phyloP scores from a whole-genome alignment of 2,329 filamentous ascomycete species.

The Penicillium sp. region DNA sequence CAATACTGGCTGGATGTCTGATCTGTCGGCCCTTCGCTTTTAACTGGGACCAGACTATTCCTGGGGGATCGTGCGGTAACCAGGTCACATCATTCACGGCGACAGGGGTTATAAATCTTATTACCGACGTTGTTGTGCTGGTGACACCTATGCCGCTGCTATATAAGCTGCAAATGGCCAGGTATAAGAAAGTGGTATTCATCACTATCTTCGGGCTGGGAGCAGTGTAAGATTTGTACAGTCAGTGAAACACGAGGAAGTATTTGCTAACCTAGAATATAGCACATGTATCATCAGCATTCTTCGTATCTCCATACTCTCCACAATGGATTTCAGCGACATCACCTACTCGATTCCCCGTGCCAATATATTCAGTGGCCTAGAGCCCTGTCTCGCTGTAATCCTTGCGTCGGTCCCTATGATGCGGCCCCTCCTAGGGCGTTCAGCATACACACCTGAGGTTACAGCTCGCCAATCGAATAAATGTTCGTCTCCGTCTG shows the following conservation, averaged over 20 bases:
- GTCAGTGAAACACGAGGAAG: not conserved
- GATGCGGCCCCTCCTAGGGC: constrained; percentile 40
- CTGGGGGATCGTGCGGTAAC: constrained; percentile 19
- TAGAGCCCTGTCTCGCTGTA: constrained; percentile 43
- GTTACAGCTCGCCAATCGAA: constrained; percentile 11
- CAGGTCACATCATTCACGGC: constrained; percentile 22
- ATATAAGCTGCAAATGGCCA: constrained; percentile 23
- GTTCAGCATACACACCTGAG: constrained; percentile 17
- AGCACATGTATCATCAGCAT: constrained; percentile 38
- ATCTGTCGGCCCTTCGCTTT: constrained; percentile 25
- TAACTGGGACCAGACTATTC: constrained; percentile 27
- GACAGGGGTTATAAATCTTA: constrained; percentile 23
- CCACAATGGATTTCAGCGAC: constrained; percentile 34
- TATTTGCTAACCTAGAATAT: not conserved
- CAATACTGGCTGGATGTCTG: constrained; percentile 24
- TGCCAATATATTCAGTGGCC: constrained; percentile 37
- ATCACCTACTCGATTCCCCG: constrained; percentile 35
- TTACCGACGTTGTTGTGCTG: constrained; percentile 26
- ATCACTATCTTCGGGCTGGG: constrained; percentile 24
- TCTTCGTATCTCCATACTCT: constrained; percentile 36
- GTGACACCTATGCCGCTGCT: constrained; percentile 21
- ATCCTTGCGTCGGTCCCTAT: constrained; percentile 43
- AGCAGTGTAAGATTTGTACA: constrained; percentile 17
- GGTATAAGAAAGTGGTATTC: constrained; percentile 23
- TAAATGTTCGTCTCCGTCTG: constrained; percentile 1